Evolutionary conservation across 345 rosid species (phyloP).

Genomic region (Hypericum androsaemum): DNA sequence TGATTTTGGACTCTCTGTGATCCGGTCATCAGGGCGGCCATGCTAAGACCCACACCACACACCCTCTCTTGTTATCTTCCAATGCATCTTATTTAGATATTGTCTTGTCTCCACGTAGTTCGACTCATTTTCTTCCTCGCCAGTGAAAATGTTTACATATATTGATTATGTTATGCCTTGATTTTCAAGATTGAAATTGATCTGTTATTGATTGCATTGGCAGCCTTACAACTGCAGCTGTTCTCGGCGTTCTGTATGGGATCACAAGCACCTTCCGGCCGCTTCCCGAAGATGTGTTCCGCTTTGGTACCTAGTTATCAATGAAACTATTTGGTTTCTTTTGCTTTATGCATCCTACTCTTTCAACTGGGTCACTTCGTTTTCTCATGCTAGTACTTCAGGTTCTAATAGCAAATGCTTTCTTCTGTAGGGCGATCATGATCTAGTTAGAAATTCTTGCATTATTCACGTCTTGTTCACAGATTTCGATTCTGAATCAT

Average conservation of each 20-base stretch:
- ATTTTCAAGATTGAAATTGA: background rate
- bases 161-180: background rate
- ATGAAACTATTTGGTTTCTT: background rate
- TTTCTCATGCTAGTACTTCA: background rate
- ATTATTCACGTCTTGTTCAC: too few species aligned
- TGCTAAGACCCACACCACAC: too few species aligned
- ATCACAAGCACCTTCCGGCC: constrained; percentile 64
- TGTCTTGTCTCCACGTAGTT: too few species aligned
- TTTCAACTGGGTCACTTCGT: background rate
- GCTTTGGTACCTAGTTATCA: constrained; percentile 45
- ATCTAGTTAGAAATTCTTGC: too few species aligned
- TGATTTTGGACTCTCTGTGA: too few species aligned
- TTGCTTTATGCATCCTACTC: background rate
- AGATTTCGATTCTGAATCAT: background rate
- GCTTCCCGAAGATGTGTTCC: constrained; percentile 67
- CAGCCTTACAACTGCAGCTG: constrained; percentile 69
- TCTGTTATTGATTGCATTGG: constrained; percentile 17
- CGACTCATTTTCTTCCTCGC: too few species aligned
- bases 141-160: background rate
- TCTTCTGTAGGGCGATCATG: too few species aligned
- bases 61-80: too few species aligned
- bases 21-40: too few species aligned
- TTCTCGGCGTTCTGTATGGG: constrained; percentile 59
- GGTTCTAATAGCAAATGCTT: background rate
- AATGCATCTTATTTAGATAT: too few species aligned